Percentiles rank a stretch among this genome's conserved stretches.
Evolutionary conservation across 768 basidiomycete species (phyloP).

Genomic region (Leccinum boreale): DNA sequence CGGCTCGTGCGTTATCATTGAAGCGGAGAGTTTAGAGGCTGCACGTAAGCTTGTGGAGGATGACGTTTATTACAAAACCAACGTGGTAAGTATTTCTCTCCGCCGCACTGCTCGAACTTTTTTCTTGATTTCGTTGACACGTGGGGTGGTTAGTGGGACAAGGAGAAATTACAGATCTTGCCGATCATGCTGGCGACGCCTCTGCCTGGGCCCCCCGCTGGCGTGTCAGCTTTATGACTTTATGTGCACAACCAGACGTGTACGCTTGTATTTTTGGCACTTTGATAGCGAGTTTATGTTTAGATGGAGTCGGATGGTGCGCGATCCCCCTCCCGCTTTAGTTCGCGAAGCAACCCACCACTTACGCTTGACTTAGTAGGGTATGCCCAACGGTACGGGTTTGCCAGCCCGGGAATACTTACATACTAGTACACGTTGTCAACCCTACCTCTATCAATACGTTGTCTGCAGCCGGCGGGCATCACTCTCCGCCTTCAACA

Average conservation of each 20-base stretch:
- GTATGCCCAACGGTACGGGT: background rate
- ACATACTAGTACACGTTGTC: background rate
- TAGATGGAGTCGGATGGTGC: background rate
- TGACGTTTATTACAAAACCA: conserved; percentile 21
- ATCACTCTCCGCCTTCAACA: conserved; percentile 17
- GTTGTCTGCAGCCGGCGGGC: no score
- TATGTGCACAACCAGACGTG: background rate
- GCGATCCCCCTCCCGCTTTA: background rate
- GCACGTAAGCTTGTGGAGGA: conserved; percentile 22
- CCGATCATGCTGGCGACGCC: conserved; percentile 38
- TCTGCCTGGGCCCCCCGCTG: conserved; percentile 9
- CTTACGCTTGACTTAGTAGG: background rate
- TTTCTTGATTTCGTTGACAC: background rate
- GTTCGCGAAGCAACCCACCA: background rate
- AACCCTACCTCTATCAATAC: background rate
- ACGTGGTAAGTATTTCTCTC: conserved; percentile 19
- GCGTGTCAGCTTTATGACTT: background rate
- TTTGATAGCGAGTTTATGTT: background rate
- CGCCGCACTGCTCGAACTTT: background rate
- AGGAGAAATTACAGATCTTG: conserved; percentile 49
- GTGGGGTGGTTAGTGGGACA: conserved; percentile 48
- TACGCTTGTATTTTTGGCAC: background rate
- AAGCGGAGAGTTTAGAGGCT: conserved; percentile 52
- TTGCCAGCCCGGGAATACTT: background rate
- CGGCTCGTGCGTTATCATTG: conserved; percentile 52